phyloP scores from a whole-genome alignment of 805 yeast genomes.

The Kuraishia capsulata region DNA sequence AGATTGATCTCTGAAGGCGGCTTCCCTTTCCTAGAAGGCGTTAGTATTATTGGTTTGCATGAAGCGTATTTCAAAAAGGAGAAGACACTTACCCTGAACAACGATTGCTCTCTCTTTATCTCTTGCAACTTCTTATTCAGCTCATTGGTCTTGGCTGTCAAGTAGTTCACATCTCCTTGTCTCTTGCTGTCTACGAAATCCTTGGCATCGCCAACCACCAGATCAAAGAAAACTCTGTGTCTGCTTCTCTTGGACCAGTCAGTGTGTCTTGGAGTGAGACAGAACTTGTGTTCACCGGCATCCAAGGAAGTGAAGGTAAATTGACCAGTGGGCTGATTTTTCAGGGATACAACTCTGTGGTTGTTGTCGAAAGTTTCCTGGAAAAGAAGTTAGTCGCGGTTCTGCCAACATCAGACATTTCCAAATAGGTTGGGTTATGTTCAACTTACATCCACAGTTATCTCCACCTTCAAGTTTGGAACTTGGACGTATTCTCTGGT shows the following conservation, averaged over 20 bases:
- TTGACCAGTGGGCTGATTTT: constrained; percentile 55
- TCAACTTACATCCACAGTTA: constrained; percentile 60
- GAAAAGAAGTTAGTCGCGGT: constrained; percentile 5
- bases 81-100: constrained; percentile 36
- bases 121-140: constrained; percentile 49
- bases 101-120: constrained; percentile 55
- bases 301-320: constrained; percentile 68
- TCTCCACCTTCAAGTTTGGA: constrained; percentile 48
- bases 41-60: not conserved
- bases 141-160: constrained; percentile 48
- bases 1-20: constrained; percentile 60
- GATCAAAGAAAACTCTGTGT: constrained; percentile 64
- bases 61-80: not conserved
- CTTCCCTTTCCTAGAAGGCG: constrained; percentile 45
- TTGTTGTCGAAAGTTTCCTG: constrained; percentile 66
- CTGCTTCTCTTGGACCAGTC: constrained; percentile 35
- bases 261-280: constrained; percentile 46
- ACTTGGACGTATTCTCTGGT: constrained; percentile 40
- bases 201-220: constrained; percentile 56
- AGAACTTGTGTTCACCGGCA: constrained; percentile 72
- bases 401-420: too few relatives aligned
- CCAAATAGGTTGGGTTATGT: too few relatives aligned
- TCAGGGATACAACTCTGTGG: constrained; percentile 66
- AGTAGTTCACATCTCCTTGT: constrained; percentile 41
- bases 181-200: constrained; percentile 62